These are phyloP conservation scores for Rubroshorea leprosula DNA, from an alignment of 345 rosid species.

Conservation along the genomic window DNA sequence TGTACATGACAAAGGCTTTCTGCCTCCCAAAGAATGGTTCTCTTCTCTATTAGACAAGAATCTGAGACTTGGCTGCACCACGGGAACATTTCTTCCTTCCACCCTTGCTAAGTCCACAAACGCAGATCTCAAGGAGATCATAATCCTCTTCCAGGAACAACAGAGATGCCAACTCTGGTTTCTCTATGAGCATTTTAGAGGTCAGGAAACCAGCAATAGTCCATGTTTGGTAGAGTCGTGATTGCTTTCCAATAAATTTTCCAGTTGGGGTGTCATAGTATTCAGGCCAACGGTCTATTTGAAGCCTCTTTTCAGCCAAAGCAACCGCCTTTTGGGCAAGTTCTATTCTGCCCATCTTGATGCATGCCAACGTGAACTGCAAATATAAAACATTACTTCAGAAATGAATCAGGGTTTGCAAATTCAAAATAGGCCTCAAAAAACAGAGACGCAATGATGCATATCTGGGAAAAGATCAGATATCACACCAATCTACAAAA, in stretches of 20 bases:
- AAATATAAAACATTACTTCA: slow-evolving; percentile 2
- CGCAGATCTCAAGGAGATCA: slow-evolving; percentile 81
- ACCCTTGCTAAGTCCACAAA: slow-evolving; percentile 70
- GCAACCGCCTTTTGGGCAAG: slow-evolving; percentile 78
- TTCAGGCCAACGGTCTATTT: slow-evolving; percentile 80
- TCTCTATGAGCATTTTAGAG: slow-evolving; percentile 71
- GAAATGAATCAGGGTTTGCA: not conserved
- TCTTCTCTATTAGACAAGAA: slow-evolving; percentile 50
- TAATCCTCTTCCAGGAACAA: slow-evolving; percentile 95
- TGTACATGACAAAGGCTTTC: slow-evolving; percentile 24
- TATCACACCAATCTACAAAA: no score
- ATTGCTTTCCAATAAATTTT: slow-evolving; percentile 84
- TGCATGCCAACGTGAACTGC: slow-evolving; percentile 96
- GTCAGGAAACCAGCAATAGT: slow-evolving; percentile 86
- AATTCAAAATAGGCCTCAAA: no score
- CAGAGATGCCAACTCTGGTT: slow-evolving; percentile 69
- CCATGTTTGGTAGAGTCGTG: slow-evolving; percentile 90
- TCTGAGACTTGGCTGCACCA: slow-evolving; percentile 83
- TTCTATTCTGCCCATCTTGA: slow-evolving; percentile 78
- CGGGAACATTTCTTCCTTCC: slow-evolving; percentile 92
- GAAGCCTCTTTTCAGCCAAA: slow-evolving; percentile 75
- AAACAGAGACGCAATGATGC: not conserved
- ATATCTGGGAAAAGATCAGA: no score
- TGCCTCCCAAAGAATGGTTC: slow-evolving; percentile 8
- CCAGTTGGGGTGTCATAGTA: slow-evolving; percentile 87